phyloP scores from a whole-genome alignment of 208 protist species.

The Leptomonas pyrrhocoris region DNA sequence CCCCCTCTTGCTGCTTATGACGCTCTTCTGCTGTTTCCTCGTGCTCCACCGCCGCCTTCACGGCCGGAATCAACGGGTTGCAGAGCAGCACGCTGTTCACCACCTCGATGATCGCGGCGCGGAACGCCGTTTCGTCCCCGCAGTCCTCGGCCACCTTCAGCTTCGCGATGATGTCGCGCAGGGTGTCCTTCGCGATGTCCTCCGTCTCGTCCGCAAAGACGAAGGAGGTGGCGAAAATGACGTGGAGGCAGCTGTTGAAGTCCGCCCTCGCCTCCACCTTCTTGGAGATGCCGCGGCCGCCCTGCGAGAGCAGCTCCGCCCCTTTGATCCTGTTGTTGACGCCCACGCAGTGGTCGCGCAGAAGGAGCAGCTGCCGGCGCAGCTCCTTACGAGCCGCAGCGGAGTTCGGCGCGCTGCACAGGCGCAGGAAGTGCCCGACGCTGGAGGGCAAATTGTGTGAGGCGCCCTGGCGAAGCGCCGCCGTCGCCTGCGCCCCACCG shows the following conservation, averaged over 20 bases:
- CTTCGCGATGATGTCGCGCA: slow-evolving; percentile 32
- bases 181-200: slow-evolving; percentile 27
- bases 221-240: slow-evolving; percentile 38
- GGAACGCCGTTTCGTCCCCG: slow-evolving; percentile 40
- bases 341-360: slow-evolving; percentile 36
- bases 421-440: slow-evolving; percentile 28
- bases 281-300: slow-evolving; percentile 18
- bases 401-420: slow-evolving; percentile 19
- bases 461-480: slow-evolving; percentile 10
- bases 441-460: slow-evolving; percentile 28
- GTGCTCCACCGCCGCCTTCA: slow-evolving; percentile 16
- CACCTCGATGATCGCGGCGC: slow-evolving; percentile 35
- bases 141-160: slow-evolving; percentile 35
- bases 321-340: slow-evolving; percentile 25
- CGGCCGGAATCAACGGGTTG: slow-evolving; percentile 37
- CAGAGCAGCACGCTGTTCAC: slow-evolving; percentile 54
- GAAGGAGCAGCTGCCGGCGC: slow-evolving; percentile 31
- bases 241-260: slow-evolving; percentile 36
- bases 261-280: slow-evolving; percentile 24
- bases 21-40: not conserved
- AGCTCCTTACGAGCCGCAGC: slow-evolving; percentile 18
- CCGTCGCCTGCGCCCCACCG: not conserved
- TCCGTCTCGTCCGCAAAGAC: slow-evolving; percentile 32
- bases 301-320: slow-evolving; percentile 31
- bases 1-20: not conserved